Evolutionary conservation across 306 rosid species (phyloP).

Genomic region (Acmispon strigosus): DNA sequence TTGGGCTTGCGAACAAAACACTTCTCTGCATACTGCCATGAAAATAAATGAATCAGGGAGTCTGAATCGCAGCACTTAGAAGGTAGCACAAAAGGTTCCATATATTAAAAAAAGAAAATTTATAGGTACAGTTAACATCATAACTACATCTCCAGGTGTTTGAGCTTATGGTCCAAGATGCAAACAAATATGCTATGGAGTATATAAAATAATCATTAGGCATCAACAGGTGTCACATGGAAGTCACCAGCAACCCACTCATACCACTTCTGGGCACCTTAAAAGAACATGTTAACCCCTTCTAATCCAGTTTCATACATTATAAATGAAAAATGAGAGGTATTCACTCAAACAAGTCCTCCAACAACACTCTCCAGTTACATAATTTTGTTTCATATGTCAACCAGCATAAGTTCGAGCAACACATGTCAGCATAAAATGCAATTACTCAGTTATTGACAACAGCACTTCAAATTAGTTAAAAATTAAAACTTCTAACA

Average conservation of each 20-base stretch:
- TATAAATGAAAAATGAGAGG: background rate
- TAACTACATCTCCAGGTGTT: background rate
- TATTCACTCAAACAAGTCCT: background rate
- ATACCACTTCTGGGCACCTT: background rate
- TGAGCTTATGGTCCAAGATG: background rate
- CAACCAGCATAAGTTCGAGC: background rate
- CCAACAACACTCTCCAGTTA: background rate
- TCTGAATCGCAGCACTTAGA: background rate
- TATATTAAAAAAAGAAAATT: background rate
- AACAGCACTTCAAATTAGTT: background rate
- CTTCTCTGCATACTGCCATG: conserved; percentile 91
- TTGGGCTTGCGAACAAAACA: conserved; percentile 73
- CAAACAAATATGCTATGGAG: background rate
- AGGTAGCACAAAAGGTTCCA: background rate
- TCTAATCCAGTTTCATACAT: background rate
- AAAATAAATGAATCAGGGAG: conserved; percentile 17
- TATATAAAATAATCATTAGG: background rate
- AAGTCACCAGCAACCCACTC: background rate
- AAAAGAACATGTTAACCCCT: background rate
- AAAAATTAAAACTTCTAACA: background rate
- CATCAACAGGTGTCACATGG: background rate
- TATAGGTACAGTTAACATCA: background rate
- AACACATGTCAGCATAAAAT: background rate
- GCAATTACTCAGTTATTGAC: background rate
- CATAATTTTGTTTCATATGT: background rate